Evolutionary conservation across 192 early-diverging fungal species (phyloP).

Genomic region (Backusella parvicylindrica): DNA sequence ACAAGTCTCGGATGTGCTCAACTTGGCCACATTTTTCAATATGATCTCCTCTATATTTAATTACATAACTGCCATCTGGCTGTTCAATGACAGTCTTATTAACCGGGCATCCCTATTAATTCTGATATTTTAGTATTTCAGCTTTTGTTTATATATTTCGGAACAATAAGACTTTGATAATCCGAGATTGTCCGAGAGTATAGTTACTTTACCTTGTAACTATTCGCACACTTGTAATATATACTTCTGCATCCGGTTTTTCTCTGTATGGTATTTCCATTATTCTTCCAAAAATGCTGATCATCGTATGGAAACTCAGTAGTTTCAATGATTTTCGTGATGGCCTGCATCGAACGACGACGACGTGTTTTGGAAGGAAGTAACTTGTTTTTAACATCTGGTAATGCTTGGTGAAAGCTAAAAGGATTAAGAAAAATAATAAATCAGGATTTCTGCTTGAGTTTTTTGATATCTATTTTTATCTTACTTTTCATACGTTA

Average conservation of each 20-base stretch:
- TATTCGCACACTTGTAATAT: slow-evolving; percentile 60
- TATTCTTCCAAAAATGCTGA: slow-evolving; percentile 55
- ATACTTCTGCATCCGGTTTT: slow-evolving; percentile 56
- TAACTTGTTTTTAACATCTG: neutral
- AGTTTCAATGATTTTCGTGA: slow-evolving; percentile 57
- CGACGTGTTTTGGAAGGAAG: slow-evolving; percentile 10
- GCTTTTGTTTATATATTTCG: neutral
- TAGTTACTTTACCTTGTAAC: slow-evolving; percentile 38
- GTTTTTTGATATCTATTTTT: neutral
- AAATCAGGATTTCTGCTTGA: neutral
- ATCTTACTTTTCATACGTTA: neutral
- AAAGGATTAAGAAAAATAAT: neutral
- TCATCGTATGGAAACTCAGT: slow-evolving; percentile 44
- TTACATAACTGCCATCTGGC: slow-evolving; percentile 47
- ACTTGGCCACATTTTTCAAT: slow-evolving; percentile 46
- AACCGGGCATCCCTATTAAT: slow-evolving; percentile 35
- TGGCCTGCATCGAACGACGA: slow-evolving; percentile 55
- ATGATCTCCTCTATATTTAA: slow-evolving; percentile 57
- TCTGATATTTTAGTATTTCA: neutral
- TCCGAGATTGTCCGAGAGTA: neutral
- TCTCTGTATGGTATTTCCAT: slow-evolving; percentile 56
- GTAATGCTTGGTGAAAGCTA: neutral
- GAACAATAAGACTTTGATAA: neutral
- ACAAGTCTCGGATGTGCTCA: slow-evolving; percentile 37
- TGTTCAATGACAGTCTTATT: slow-evolving; percentile 57